These are phyloP conservation scores for Boehmeria nivea DNA, from an alignment of 306 rosid species.

Conservation along the genomic window DNA sequence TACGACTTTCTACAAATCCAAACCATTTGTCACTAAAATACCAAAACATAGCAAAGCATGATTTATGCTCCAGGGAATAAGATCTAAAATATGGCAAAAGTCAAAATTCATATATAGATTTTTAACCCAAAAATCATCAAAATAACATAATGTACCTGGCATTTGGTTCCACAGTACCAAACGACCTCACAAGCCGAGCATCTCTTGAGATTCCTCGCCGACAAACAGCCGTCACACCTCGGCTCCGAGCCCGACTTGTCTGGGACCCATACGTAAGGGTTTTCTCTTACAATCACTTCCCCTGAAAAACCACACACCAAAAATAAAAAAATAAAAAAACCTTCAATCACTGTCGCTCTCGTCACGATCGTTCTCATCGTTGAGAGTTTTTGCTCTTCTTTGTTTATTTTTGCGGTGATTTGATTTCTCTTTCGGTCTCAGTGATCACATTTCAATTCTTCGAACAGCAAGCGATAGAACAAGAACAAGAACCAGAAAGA, in stretches of 20 bases:
- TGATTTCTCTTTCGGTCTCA: not conserved
- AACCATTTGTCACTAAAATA: too few species aligned
- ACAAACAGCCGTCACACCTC: conserved; percentile 69
- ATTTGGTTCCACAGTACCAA: conserved; percentile 52
- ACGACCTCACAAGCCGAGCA: conserved; percentile 63
- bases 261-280: conserved; percentile 65
- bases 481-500: not conserved
- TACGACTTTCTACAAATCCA: too few species aligned
- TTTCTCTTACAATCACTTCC: conserved; percentile 63
- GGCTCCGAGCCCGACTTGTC: conserved; percentile 38
- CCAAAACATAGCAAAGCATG: too few species aligned
- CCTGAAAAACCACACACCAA: conserved; percentile 41
- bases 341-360: not conserved
- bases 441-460: not conserved
- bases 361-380: too few species aligned
- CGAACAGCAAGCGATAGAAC: too few species aligned
- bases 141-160: conserved; percentile 45
- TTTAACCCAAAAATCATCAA: not conserved
- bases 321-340: not conserved
- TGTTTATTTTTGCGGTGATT: too few species aligned
- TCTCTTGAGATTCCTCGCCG: conserved; percentile 46
- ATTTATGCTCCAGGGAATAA: too few species aligned
- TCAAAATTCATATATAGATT: too few species aligned
- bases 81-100: too few species aligned
- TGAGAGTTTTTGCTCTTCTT: not conserved